These are phyloP conservation scores for Cladophialophora carrionii DNA, from an alignment of 2,329 filamentous ascomycete species.

Conservation along the genomic window DNA sequence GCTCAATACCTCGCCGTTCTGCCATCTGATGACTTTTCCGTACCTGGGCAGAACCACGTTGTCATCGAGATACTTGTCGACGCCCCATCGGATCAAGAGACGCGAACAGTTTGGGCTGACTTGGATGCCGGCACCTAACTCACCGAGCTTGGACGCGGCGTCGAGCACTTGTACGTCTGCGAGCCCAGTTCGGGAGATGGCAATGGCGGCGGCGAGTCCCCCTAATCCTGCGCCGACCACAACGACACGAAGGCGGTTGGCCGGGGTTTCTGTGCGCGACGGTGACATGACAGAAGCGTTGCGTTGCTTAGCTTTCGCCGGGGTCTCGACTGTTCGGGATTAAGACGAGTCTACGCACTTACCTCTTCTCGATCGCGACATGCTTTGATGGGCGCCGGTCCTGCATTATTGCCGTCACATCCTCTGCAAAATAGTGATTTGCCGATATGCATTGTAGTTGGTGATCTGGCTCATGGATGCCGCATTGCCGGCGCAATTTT, in stretches of 20 bases:
- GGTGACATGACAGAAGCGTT: not conserved
- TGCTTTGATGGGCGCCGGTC: not conserved
- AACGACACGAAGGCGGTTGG: slow-evolving; percentile 9
- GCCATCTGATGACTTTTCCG: slow-evolving; percentile 6
- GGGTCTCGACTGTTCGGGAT: not conserved
- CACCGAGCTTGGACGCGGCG: slow-evolving; percentile 13
- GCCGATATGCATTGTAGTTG: not conserved
- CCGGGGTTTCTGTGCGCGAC: not conserved
- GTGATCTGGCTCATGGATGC: not conserved
- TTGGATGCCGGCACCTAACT: slow-evolving; percentile 13
- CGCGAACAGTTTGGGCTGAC: slow-evolving; percentile 14
- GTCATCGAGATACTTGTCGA: slow-evolving; percentile 11
- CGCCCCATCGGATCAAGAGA: slow-evolving; percentile 14
- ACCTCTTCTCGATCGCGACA: not conserved
- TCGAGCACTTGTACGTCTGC: slow-evolving; percentile 15
- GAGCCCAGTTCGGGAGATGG: slow-evolving; percentile 5
- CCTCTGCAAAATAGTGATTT: not conserved
- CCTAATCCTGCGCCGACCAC: slow-evolving; percentile 5
- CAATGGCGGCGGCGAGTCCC: slow-evolving; percentile 6
- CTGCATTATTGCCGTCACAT: not conserved
- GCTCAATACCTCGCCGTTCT: slow-evolving; percentile 11
- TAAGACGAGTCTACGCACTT: not conserved
- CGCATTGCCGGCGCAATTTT: slow-evolving; percentile 7
- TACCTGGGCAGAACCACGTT: slow-evolving; percentile 6
- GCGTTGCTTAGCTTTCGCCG: not conserved